These are phyloP conservation scores for Xylaria nigripes DNA, from an alignment of 495 filamentous ascomycete genomes.

Conservation along the genomic window DNA sequence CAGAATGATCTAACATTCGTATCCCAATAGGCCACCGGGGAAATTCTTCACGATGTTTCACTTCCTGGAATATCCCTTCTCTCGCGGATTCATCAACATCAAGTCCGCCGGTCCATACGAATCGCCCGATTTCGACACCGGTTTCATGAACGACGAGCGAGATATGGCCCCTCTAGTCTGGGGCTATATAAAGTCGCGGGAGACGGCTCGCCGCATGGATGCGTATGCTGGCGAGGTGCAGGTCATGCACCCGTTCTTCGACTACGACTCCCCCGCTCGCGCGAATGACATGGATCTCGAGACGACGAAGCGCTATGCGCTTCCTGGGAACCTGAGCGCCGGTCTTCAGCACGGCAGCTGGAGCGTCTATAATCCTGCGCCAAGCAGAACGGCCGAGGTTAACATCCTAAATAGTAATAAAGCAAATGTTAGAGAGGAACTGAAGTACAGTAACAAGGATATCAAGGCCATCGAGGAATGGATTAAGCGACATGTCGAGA, in stretches of 20 bases:
- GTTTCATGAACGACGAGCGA: slow-evolving; percentile 78
- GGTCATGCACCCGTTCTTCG: slow-evolving; percentile 57
- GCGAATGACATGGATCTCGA: slow-evolving; percentile 65
- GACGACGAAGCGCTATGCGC: slow-evolving; percentile 66
- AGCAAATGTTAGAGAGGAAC: slow-evolving; percentile 49
- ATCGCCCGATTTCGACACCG: slow-evolving; percentile 69
- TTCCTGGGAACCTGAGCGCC: slow-evolving; percentile 63
- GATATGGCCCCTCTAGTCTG: slow-evolving; percentile 82
- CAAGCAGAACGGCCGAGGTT: slow-evolving; percentile 38
- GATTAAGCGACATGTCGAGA: slow-evolving; percentile 69
- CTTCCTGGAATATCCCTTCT: slow-evolving; percentile 78
- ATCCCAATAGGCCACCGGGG: slow-evolving; percentile 45
- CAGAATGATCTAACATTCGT: not conserved
- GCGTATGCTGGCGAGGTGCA: slow-evolving; percentile 72
- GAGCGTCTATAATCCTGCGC: slow-evolving; percentile 32
- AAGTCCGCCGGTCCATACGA: slow-evolving; percentile 63
- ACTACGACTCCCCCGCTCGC: slow-evolving; percentile 57
- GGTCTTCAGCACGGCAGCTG: slow-evolving; percentile 54
- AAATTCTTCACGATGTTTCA: slow-evolving; percentile 89
- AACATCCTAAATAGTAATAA: slow-evolving; percentile 44
- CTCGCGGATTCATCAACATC: slow-evolving; percentile 65
- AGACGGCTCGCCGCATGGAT: slow-evolving; percentile 70
- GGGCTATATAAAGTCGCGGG: slow-evolving; percentile 80
- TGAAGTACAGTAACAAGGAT: slow-evolving; percentile 61
- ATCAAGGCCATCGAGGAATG: slow-evolving; percentile 66